Base-by-base conservation (phyloP, 495 filamentous ascomycete genomes). In the Rostrohypoxylon terebratum region DNA sequence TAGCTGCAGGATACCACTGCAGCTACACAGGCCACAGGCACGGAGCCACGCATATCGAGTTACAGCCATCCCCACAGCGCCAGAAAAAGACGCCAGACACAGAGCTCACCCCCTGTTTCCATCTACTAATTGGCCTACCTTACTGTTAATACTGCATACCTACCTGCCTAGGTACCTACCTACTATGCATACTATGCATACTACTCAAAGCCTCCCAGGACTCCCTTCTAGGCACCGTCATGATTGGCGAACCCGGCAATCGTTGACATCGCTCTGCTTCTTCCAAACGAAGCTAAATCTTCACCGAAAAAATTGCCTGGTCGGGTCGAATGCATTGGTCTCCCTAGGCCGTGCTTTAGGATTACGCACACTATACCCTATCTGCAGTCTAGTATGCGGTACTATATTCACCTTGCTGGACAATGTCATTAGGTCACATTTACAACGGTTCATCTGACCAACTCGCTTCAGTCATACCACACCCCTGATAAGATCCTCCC, bases 1-100 rank as follows among this genome's bases (percentile, higher is more conserved):
- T 69, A 66, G 65, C 60, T 68, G 60, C 70, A 67, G 58, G 51
- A 42, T 36, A 67, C 2, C 9, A 28, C 69, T 68, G 64, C 64
- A 55, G 59, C 61, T 53, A 70, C 55, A 13, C 61, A 63, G 66
- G 66, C 71, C 71, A 74, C 62, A 74, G 71, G 71, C 51, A 60
- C 66, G 47, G 66, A 62, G 71, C 71, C 71, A 74, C 71, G 71
- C 71, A 73, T 14, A 21, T 16, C 58, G 54, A 45, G 47, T 50
- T 44, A 48, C 28, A 59, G 58, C 31, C 23, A 66, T 67, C 71
- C 63, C 59, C 71, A 62, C 57, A 60, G 9, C 16, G 23, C 2
- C 57, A 66, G 40, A 59, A 23, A 55, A 38, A 54, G 18, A 54
- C 14, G 38, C 38, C 10, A 62, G 48, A 59, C 16, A 55, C 47